phyloP scores from a whole-genome alignment of 352 stramenopile genomes.

The Phytopythium ostracodes region DNA sequence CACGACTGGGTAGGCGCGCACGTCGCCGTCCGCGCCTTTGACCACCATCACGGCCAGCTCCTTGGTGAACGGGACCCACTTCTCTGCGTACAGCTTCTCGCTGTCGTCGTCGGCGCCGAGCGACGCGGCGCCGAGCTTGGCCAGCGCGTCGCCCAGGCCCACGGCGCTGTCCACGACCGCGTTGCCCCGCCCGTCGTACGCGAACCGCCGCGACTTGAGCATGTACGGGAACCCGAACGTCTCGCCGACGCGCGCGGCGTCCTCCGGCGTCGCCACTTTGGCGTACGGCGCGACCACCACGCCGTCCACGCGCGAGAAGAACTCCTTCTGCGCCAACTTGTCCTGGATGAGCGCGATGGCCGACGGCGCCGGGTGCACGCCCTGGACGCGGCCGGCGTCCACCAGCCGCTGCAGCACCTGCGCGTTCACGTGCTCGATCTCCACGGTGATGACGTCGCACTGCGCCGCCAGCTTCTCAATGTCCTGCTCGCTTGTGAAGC shows the following conservation, averaged over 20 bases:
- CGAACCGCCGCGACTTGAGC: conserved; percentile 95
- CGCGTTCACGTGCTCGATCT: conserved; percentile 99
- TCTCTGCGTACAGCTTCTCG: conserved; percentile 90
- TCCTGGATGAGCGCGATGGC: conserved; percentile 97
- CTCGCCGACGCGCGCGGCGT: conserved; percentile 39
- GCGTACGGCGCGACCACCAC: conserved; percentile 58
- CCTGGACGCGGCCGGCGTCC: conserved; percentile 20
- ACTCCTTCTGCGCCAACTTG: conserved; percentile 96
- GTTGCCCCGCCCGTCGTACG: conserved; percentile 98
- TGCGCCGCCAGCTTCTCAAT: conserved; percentile 68
- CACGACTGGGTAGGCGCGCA: conserved; percentile 94
- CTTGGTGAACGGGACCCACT: conserved; percentile 96
- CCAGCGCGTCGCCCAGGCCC: conserved; percentile 83
- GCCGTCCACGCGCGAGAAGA: conserved; percentile 42
- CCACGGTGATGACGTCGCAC: conserved; percentile 95
- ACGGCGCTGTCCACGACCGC: conserved; percentile 84
- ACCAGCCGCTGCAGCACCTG: conserved; percentile 89
- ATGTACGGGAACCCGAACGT: conserved; percentile 95
- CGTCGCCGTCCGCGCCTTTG: conserved; percentile 54
- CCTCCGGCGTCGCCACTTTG: conserved; percentile 36
- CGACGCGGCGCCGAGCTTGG: conserved; percentile 51
- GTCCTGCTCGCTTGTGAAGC: conserved; percentile 64
- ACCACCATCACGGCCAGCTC: conserved; percentile 98
- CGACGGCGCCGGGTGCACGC: conserved; percentile 79
- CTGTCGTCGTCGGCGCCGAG: conserved; percentile 20